phyloP scores from a whole-genome alignment of 108 stramenopile genomes.

The Conticribra guillardii region DNA sequence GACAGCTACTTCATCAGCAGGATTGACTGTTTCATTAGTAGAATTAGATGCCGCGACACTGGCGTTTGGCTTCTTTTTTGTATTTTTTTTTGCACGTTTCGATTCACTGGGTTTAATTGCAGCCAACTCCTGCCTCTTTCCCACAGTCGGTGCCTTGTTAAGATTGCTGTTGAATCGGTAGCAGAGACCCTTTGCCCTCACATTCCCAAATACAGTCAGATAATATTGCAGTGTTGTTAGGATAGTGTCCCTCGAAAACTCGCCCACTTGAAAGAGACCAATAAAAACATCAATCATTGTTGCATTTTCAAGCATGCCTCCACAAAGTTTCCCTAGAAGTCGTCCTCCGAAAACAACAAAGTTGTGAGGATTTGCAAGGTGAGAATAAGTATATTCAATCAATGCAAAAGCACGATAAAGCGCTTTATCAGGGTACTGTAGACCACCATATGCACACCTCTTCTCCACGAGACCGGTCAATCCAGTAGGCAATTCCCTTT shows the following conservation, averaged over 20 bases:
- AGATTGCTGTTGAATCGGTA: constrained; percentile 13
- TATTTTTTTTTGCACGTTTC: neutral
- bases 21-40: no score
- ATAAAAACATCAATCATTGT: neutral
- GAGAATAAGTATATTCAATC: constrained; percentile 10
- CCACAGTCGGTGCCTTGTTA: constrained; percentile 5
- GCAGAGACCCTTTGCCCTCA: constrained; percentile 14
- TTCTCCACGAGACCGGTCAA: constrained; percentile 10
- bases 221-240: neutral
- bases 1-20: no score
- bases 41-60: neutral
- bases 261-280: neutral
- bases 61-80: neutral
- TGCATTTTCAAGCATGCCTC: constrained; percentile 6
- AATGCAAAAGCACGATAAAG: constrained; percentile 11
- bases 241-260: constrained; percentile 4
- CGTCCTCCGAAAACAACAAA: constrained; percentile 5
- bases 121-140: neutral
- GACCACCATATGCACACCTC: neutral
- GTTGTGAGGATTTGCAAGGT: neutral
- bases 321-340: neutral
- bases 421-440: constrained; percentile 3
- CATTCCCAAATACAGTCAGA: constrained; percentile 13
- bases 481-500: constrained; percentile 4
- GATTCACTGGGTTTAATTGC: neutral